Evolutionary conservation across 495 filamentous ascomycete species (phyloP), one percentile per base, ranked within the genome.

Genomic region (Diplogelasinospora grovesii): DNA sequence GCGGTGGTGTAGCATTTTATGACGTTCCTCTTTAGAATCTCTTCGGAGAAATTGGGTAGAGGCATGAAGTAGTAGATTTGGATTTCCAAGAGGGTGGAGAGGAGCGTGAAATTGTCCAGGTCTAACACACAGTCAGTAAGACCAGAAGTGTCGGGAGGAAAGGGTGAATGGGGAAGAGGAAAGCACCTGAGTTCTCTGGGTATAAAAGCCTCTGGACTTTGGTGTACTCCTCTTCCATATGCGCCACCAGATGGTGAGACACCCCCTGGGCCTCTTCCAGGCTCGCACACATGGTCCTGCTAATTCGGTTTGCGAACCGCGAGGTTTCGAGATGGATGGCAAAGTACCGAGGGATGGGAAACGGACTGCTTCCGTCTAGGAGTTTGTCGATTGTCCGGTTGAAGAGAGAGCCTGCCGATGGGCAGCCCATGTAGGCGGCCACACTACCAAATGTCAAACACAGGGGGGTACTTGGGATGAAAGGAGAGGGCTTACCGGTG

Each of bases 41-140:
- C 61, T 8, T 50, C 25, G 50, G 45, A 45, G 41, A 55, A 57
- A 30, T 53, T 54, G 1, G 62, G 58, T 1, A 58, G 46, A 20
- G 65, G 64, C 46, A 69, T 63, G 41, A 70, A 54, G 53, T 70
- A 70, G 53, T 61, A 70, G 9, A 52, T 53, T 34, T 70, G 66
- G 34, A 70, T 66, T 8, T 70, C 66, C 6, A 70, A 57, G 20
- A 54, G 56, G 7, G 65, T 61, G 0, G 65, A 58, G 5, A 69
- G 40, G 6, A 63, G 53, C 35, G 59, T 66, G 40, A 70, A 61
- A 16, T 54, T 42, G 48, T 65, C 65, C 3, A 67, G 45, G 25
- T 68, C 65, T 54, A 52, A 5, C 15, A 45, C 10, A 4, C 10
- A 26, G 22, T 28, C 8, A n/a, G 18, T 2, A 32, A 13, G 3